phyloP scores from a whole-genome alignment of 805 yeast species.

The Wickerhamomyces bisporus region DNA sequence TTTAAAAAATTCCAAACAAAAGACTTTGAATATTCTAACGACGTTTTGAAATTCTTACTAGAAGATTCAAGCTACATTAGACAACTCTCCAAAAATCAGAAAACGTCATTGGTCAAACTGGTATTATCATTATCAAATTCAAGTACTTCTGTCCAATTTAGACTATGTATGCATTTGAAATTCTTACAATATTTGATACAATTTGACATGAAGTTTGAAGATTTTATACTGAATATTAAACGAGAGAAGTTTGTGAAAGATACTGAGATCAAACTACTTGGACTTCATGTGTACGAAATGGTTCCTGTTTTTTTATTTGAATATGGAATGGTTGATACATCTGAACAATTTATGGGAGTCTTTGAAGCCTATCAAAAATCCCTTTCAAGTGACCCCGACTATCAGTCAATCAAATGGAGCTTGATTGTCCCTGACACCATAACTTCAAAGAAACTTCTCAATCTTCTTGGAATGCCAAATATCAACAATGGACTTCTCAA shows the following conservation, averaged over 20 bases:
- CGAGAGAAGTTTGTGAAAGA: slow-evolving; percentile 5
- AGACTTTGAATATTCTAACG: slow-evolving; percentile 5
- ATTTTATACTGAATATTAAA: slow-evolving; percentile 15
- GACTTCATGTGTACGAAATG: slow-evolving; percentile 1
- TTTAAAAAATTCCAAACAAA: slow-evolving; percentile 18
- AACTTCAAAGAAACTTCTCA: slow-evolving; percentile 5
- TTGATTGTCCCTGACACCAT: slow-evolving; percentile 7
- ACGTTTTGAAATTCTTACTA: slow-evolving; percentile 9
- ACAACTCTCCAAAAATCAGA: slow-evolving; percentile 10
- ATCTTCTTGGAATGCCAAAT: slow-evolving; percentile 11
- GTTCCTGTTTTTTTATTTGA: slow-evolving; percentile 14
- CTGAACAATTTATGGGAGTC: slow-evolving; percentile 5
- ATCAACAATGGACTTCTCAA: slow-evolving; percentile 11
- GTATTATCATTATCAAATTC: slow-evolving; percentile 15
- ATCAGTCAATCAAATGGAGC: slow-evolving; percentile 14
- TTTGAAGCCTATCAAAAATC: slow-evolving; percentile 1
- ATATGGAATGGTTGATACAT: slow-evolving; percentile 8
- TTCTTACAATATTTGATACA: slow-evolving; percentile 13
- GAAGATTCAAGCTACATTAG: neutral
- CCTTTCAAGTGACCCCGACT: neutral
- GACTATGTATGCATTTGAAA: slow-evolving; percentile 17
- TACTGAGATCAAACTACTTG: slow-evolving; percentile 4
- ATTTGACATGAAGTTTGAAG: slow-evolving; percentile 14
- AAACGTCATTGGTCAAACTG: slow-evolving; percentile 10
- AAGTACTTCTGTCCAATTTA: slow-evolving; percentile 15